Conservation (phyloP, 116 monocot species). For the Thalassia testudinum region DNA sequence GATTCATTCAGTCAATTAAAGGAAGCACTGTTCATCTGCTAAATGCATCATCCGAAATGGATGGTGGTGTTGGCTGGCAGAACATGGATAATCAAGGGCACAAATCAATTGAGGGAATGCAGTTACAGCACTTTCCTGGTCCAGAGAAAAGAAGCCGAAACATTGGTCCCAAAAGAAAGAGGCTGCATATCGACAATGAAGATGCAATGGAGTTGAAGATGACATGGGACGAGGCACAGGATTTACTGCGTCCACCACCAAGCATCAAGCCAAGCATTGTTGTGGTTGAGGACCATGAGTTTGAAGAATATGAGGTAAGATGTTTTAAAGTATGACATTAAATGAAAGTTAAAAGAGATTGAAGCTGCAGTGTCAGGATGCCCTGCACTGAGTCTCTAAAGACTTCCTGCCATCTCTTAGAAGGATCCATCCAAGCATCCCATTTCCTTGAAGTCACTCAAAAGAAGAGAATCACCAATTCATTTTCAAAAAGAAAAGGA, state of each 20-base stretch:
- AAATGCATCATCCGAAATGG: conserved; percentile 26
- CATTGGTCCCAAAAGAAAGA: conserved; percentile 59
- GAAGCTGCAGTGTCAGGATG: no score
- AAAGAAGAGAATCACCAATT: no score
- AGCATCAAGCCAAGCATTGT: conserved; percentile 64
- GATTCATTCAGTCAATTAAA: conserved; percentile 49
- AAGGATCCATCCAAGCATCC: no score
- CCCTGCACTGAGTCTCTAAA: no score
- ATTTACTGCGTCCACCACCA: conserved; percentile 57
- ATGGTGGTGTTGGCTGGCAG: conserved; percentile 31
- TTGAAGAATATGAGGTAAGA: conserved; percentile 94
- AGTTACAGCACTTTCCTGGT: conserved; percentile 22
- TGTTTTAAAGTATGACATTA: no score
- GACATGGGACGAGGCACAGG: conserved; percentile 91
- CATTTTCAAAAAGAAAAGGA: no score
- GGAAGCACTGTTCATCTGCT: conserved; percentile 26
- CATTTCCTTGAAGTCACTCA: no score
- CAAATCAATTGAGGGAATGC: conserved; percentile 29
- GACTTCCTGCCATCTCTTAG: no score
- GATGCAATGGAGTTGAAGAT: conserved; percentile 79
- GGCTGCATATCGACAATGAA: conserved; percentile 63
- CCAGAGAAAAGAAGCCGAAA: conserved; percentile 53
- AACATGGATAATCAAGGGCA: conserved; percentile 36
- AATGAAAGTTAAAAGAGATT: no score
- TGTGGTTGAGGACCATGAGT: conserved; percentile 66